Evolutionary conservation across 2,329 filamentous ascomycete genomes (phyloP).

Genomic region (Claviceps pazoutovae): DNA sequence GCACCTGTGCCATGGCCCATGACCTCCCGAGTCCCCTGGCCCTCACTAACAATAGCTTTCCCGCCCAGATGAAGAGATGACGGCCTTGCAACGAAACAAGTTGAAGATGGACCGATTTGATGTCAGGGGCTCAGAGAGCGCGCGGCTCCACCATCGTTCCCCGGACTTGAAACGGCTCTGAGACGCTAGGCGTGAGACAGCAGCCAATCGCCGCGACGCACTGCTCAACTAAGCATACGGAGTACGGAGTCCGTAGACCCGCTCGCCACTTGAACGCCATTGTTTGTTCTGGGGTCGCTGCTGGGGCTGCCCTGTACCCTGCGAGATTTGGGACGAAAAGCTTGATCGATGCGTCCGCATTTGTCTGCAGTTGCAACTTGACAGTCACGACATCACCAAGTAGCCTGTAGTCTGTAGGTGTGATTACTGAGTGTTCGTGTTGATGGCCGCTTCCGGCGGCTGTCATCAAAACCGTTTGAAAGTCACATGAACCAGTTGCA

Average conservation of each 20-base stretch:
- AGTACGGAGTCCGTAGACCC: too few relatives aligned
- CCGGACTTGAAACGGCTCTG: constrained; percentile 3
- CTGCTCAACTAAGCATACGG: not conserved
- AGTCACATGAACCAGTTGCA: too few relatives aligned
- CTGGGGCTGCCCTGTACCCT: too few relatives aligned
- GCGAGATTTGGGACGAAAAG: too few relatives aligned
- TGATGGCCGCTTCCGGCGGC: too few relatives aligned
- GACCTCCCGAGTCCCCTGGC: too few relatives aligned
- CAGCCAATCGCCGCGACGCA: not conserved
- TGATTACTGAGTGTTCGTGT: too few relatives aligned
- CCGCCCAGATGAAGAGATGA: not conserved
- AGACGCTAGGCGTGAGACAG: not conserved
- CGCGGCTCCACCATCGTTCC: not conserved
- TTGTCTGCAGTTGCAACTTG: too few relatives aligned
- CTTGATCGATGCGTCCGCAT: too few relatives aligned
- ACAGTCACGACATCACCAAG: not conserved
- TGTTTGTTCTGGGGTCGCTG: not conserved
- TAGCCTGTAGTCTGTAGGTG: not conserved
- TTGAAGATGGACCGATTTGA: not conserved
- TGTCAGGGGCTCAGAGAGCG: constrained; percentile 3
- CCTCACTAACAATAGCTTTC: too few relatives aligned
- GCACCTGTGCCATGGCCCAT: too few relatives aligned
- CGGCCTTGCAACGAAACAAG: not conserved
- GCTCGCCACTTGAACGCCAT: not conserved
- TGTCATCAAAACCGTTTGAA: too few relatives aligned